A percentile compares a stretch with the other conserved stretches of the same genome.
Evolutionary conservation across 2,329 filamentous ascomycete species (phyloP).

Genomic region (Arthroderma uncinatum): DNA sequence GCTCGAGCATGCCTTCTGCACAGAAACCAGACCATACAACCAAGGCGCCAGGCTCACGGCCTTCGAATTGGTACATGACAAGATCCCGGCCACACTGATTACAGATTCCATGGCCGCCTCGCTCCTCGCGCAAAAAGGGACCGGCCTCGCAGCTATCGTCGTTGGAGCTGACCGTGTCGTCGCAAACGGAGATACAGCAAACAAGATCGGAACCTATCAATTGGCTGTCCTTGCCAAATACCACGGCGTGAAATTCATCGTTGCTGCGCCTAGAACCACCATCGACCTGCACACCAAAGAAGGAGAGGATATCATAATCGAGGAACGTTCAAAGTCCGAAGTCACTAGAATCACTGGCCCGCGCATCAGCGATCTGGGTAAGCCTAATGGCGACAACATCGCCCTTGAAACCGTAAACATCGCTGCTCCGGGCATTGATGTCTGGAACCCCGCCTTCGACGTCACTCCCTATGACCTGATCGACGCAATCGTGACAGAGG

Average conservation of each 20-base stretch:
- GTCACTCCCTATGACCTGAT: conserved; percentile 82
- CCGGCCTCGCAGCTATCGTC: conserved; percentile 72
- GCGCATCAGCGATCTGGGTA: conserved; percentile 42
- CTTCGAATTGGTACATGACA: conserved; percentile 90
- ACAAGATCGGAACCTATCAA: conserved; percentile 94
- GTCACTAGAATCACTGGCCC: conserved; percentile 77
- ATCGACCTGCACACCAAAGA: conserved; percentile 74
- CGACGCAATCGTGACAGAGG: conserved; percentile 88
- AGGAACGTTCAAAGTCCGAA: conserved; percentile 71
- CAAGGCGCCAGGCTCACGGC: conserved; percentile 90
- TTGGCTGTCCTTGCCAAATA: conserved; percentile 80
- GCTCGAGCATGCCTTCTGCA: conserved; percentile 82
- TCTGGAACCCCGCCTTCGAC: conserved; percentile 97
- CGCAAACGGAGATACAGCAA: conserved; percentile 92
- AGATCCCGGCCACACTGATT: conserved; percentile 80
- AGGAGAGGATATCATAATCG: conserved; percentile 75
- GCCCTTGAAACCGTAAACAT: conserved; percentile 59
- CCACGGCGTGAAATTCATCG: conserved; percentile 86
- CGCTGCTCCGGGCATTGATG: conserved; percentile 61
- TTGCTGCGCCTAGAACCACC: conserved; percentile 87
- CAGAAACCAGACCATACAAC: conserved; percentile 94
- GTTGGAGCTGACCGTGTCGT: conserved; percentile 93
- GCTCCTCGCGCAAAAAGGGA: conserved; percentile 51
- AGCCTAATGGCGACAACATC: conserved; percentile 42
- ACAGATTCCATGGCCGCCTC: conserved; percentile 95